Percentiles rank a stretch among this genome's conserved stretches.
phyloP scores from a whole-genome alignment of 768 basidiomycete species.

The Suillus americanus region DNA sequence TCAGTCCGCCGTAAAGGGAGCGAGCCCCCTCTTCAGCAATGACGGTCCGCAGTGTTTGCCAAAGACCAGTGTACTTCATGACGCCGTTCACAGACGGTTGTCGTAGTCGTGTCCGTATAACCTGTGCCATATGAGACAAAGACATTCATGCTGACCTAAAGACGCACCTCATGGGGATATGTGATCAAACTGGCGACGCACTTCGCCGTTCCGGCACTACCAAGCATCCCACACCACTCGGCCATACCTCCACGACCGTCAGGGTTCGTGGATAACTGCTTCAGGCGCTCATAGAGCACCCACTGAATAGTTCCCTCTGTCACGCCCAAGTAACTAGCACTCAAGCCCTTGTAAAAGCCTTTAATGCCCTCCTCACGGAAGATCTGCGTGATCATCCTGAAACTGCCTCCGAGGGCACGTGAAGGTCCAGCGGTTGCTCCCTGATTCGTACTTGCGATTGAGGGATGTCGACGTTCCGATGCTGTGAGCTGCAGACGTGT shows the following conservation, averaged over 20 bases:
- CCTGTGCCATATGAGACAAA: constrained; percentile 42
- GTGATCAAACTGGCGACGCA: constrained; percentile 92
- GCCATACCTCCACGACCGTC: constrained; percentile 55
- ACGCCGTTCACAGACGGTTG: constrained; percentile 82
- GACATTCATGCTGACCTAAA: not conserved
- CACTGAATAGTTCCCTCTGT: constrained; percentile 97
- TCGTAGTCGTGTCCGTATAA: constrained; percentile 87
- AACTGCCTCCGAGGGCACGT: constrained; percentile 51
- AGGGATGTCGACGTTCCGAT: constrained; percentile 23
- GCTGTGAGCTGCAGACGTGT: constrained; percentile 83
- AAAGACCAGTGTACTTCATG: constrained; percentile 81
- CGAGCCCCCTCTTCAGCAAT: constrained; percentile 87
- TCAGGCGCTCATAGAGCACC: constrained; percentile 93
- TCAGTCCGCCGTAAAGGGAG: constrained; percentile 87
- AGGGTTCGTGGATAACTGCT: constrained; percentile 56
- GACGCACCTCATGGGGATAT: constrained; percentile 92
- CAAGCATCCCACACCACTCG: constrained; percentile 83
- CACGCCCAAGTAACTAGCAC: constrained; percentile 93
- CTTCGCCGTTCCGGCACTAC: constrained; percentile 91
- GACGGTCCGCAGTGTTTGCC: constrained; percentile 82
- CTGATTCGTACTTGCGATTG: constrained; percentile 2
- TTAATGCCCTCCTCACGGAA: constrained; percentile 75
- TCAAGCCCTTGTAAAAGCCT: constrained; percentile 94
- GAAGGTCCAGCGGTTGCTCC: constrained; percentile 12
- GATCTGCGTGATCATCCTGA: constrained; percentile 68